Conservation (phyloP, 441 rosid species). For the Eruca vesicaria region DNA sequence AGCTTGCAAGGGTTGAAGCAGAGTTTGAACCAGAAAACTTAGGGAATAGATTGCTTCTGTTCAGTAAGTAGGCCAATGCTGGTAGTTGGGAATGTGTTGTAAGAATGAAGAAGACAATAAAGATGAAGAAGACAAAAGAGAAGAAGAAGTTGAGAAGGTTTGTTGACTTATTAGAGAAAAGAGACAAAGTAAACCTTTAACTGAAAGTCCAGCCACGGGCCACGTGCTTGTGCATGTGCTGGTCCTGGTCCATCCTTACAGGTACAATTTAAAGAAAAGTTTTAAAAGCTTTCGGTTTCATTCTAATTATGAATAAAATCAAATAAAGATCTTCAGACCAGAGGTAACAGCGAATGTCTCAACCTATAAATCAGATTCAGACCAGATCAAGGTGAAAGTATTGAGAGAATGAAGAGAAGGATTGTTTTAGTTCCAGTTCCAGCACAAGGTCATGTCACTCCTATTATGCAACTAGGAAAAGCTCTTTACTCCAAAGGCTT, state of each 20-base stretch:
- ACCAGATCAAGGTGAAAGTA: background rate
- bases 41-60: constrained; percentile 53
- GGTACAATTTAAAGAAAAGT: background rate
- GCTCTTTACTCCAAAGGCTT: constrained; percentile 38
- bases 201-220: background rate
- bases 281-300: background rate
- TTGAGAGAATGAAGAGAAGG: background rate
- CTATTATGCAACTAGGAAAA: constrained; percentile 43
- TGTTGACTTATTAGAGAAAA: too few species aligned
- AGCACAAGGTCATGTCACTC: constrained; percentile 47
- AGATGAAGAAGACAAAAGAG: too few species aligned
- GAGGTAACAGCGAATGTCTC: background rate
- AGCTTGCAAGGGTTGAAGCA: constrained; percentile 39
- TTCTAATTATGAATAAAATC: background rate
- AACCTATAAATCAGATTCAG: background rate
- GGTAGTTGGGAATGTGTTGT: constrained; percentile 58
- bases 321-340: background rate
- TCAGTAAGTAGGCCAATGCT: constrained; percentile 57
- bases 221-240: background rate
- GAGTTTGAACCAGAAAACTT: constrained; percentile 70
- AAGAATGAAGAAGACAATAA: constrained; percentile 53
- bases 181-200: background rate
- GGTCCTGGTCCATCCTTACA: background rate
- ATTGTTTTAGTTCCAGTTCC: constrained; percentile 40
- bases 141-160: constrained; percentile 37